Evolutionary conservation across 257 asterid genomes (phyloP).

Genomic region (Fraxinus anomala): DNA sequence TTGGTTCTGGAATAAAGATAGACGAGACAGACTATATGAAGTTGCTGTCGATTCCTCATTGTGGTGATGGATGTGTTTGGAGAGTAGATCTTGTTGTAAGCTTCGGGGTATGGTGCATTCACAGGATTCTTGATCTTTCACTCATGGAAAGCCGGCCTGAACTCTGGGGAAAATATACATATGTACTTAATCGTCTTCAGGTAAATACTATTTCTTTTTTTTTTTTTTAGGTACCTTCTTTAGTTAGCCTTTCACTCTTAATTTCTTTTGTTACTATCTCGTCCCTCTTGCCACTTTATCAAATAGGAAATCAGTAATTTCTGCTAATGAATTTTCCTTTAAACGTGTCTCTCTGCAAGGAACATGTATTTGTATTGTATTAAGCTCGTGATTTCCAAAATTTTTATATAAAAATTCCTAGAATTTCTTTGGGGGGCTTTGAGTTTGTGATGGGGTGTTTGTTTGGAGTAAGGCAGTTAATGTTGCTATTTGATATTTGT

Average conservation of each 20-base stretch:
- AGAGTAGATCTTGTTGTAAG: slow-evolving; percentile 72
- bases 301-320: not conserved
- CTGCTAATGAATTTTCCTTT: not conserved
- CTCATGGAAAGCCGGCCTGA: slow-evolving; percentile 98
- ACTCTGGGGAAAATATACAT: slow-evolving; percentile 98
- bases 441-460: not conserved
- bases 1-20: slow-evolving; percentile 30
- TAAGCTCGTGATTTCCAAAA: not conserved
- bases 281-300: not conserved
- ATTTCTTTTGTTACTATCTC: not conserved
- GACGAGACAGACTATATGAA: slow-evolving; percentile 65
- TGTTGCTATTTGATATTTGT: not conserved
- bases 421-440: too few relatives aligned
- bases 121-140: slow-evolving; percentile 86
- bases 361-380: slow-evolving; percentile 1
- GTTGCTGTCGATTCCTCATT: slow-evolving; percentile 72
- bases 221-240: not conserved
- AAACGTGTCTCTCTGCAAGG: not conserved
- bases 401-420: not conserved
- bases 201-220: slow-evolving; percentile 33
- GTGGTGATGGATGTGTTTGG: slow-evolving; percentile 97
- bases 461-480: not conserved
- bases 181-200: slow-evolving; percentile 94
- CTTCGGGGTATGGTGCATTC: slow-evolving; percentile 99
- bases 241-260: not conserved